phyloP scores from a whole-genome alignment of 2,329 filamentous ascomycete species.

The Cladosporium sp. region DNA sequence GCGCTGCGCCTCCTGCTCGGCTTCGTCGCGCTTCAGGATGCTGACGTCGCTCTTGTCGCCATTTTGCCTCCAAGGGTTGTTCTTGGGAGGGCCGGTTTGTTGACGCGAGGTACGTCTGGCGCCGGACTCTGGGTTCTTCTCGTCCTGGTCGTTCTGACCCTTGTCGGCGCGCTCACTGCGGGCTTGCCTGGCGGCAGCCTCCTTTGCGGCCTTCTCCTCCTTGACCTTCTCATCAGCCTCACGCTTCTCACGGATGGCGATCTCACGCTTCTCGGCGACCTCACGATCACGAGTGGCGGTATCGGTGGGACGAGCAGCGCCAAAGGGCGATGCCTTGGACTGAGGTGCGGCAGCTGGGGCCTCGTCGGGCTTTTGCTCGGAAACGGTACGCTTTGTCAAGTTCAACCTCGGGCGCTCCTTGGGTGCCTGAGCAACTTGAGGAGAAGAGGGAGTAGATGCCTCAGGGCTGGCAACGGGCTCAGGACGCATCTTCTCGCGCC shows the following conservation, averaged over 20 bases:
- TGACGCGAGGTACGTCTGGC: constrained; percentile 24
- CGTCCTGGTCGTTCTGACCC: constrained; percentile 30
- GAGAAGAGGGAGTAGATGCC: constrained; percentile 70
- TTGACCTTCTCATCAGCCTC: constrained; percentile 83
- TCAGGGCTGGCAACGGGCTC: constrained; percentile 67
- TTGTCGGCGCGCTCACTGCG: constrained; percentile 29
- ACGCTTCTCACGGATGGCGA: constrained; percentile 73
- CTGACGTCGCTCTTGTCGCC: constrained; percentile 30
- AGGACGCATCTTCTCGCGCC: constrained; percentile 80
- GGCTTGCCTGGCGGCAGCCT: constrained; percentile 58
- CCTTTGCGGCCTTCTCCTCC: constrained; percentile 57
- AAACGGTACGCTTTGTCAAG: constrained; percentile 84
- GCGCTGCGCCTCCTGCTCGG: constrained; percentile 35
- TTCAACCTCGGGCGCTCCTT: constrained; percentile 76
- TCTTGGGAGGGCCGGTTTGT: constrained; percentile 27
- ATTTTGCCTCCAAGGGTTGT: constrained; percentile 34
- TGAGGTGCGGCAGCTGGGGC: constrained; percentile 45
- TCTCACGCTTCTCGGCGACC: constrained; percentile 80
- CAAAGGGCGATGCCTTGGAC: constrained; percentile 87
- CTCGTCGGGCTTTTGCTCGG: constrained; percentile 59
- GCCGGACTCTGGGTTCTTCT: constrained; percentile 30
- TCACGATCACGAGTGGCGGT: constrained; percentile 84
- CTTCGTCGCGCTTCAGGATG: constrained; percentile 47
- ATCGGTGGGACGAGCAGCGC: constrained; percentile 88
- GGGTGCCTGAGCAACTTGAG: constrained; percentile 56